A percentile compares a stretch with the other conserved stretches of the same genome.
Evolutionary conservation across 176 grass and related monocot genomes (phyloP).

Genomic region (Ensete ventricosum): DNA sequence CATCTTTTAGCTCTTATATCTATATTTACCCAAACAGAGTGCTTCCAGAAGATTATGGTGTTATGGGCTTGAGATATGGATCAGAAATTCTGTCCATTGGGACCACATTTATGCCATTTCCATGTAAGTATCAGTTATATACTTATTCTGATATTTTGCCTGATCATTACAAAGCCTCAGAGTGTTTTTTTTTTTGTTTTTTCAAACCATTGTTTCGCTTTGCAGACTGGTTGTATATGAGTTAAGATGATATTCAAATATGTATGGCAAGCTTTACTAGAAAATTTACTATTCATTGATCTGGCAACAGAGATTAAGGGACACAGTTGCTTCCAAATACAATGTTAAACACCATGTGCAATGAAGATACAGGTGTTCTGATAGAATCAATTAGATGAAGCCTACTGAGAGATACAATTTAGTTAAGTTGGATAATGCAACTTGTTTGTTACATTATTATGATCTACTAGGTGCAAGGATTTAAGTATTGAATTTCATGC

Average conservation of each 20-base stretch:
- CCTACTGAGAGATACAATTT: background rate
- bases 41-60: constrained; percentile 62
- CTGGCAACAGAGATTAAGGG: no score
- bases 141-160: constrained; percentile 3
- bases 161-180: constrained; percentile 16
- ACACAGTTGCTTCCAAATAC: background rate
- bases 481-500: background rate
- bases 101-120: constrained; percentile 69
- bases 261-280: background rate
- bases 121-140: constrained; percentile 35
- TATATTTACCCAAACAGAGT: constrained; percentile 36
- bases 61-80: constrained; percentile 80
- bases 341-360: background rate
- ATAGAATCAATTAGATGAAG: background rate
- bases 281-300: no score
- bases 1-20: background rate
- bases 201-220: background rate
- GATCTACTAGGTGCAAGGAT: background rate
- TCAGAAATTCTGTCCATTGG: constrained; percentile 84
- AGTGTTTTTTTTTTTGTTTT: background rate
- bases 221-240: background rate
- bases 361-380: background rate
- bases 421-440: background rate
- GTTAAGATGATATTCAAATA: background rate
- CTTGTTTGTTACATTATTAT: background rate